These are phyloP conservation scores for Brassica rapa DNA, from an alignment of 345 rosid genomes.

Conservation along the genomic window DNA sequence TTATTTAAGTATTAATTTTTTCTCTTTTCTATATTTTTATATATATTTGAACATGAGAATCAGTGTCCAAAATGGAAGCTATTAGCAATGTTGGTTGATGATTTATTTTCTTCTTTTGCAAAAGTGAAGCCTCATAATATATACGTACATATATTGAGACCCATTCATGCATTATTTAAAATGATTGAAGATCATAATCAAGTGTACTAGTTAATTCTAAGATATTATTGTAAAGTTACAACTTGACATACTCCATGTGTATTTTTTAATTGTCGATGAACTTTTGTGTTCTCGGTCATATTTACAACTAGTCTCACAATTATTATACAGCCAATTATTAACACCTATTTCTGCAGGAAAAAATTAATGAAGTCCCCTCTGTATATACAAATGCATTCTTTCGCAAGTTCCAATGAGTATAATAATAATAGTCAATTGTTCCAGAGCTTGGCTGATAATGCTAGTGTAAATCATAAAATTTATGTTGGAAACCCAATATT, in stretches of 20 bases:
- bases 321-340: constrained; percentile 17
- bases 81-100: constrained; percentile 40
- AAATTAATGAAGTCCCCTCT: constrained; percentile 17
- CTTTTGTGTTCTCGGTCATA: constrained; percentile 34
- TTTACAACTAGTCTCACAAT: constrained; percentile 34
- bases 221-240: constrained; percentile 30
- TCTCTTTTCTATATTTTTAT: constrained; percentile 8
- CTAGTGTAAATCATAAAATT: constrained; percentile 7
- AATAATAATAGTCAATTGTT: constrained; percentile 13
- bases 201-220: constrained; percentile 15
- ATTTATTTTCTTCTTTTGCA: constrained; percentile 22
- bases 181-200: constrained; percentile 33
- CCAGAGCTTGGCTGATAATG: constrained; percentile 15
- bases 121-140: constrained; percentile 14
- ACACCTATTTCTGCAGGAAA: constrained; percentile 14
- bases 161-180: constrained; percentile 35
- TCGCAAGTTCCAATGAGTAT: constrained; percentile 34
- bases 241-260: constrained; percentile 37
- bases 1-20: neutral
- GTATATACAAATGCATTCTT: constrained; percentile 12
- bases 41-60: constrained; percentile 39
- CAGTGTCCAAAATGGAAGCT: constrained; percentile 42
- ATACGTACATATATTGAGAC: constrained; percentile 7
- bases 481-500: constrained; percentile 11
- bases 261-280: constrained; percentile 39